A percentile compares a stretch with the other conserved stretches of the same genome.
Conservation (phyloP, 1,284 basidiomycete genomes). For the Tilletiopsis washingtonensis region DNA sequence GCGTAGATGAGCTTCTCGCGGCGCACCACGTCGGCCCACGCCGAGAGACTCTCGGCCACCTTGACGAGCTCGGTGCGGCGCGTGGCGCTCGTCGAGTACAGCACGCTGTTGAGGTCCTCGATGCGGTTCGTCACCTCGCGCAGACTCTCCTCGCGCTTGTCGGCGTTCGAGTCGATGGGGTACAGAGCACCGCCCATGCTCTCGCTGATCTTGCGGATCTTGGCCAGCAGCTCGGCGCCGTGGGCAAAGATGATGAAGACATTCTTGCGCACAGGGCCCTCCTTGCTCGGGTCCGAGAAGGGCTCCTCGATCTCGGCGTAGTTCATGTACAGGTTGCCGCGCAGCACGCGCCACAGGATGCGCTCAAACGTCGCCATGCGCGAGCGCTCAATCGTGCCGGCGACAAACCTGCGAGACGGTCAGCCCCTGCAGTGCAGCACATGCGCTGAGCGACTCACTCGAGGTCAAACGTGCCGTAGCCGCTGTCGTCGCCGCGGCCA, state of each 20-base stretch:
- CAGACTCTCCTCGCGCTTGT: slow-evolving; percentile 81
- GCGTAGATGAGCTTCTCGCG: slow-evolving; percentile 85
- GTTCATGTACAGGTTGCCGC: slow-evolving; percentile 99
- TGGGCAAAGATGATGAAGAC: slow-evolving; percentile 99
- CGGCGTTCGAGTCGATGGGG: slow-evolving; percentile 87
- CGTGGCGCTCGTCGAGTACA: slow-evolving; percentile 57
- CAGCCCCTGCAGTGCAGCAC: slow-evolving; percentile 3
- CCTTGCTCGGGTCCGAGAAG: slow-evolving; percentile 74
- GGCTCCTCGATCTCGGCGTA: slow-evolving; percentile 86
- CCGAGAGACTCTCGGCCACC: slow-evolving; percentile 75
- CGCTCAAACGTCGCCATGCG: slow-evolving; percentile 92
- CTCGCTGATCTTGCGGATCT: slow-evolving; percentile 97
- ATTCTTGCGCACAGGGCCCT: slow-evolving; percentile 60
- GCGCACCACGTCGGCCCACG: slow-evolving; percentile 87
- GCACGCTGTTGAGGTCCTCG: slow-evolving; percentile 82
- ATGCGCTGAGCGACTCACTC: slow-evolving; percentile 18
- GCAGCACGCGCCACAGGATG: slow-evolving; percentile 92
- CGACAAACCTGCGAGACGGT: slow-evolving; percentile 63
- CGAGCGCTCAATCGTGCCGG: slow-evolving; percentile 88
- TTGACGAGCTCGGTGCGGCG: slow-evolving; percentile 76
- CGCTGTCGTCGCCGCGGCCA: slow-evolving; percentile 51
- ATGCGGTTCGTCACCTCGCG: slow-evolving; percentile 80
- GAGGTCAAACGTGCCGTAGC: slow-evolving; percentile 62
- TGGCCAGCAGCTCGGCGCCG: slow-evolving; percentile 81
- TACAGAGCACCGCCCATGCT: slow-evolving; percentile 96